Percentiles rank a stretch among this genome's conserved stretches.
Evolutionary conservation across 208 protist species (phyloP).

Genomic region (Wallacemonas sp.): DNA sequence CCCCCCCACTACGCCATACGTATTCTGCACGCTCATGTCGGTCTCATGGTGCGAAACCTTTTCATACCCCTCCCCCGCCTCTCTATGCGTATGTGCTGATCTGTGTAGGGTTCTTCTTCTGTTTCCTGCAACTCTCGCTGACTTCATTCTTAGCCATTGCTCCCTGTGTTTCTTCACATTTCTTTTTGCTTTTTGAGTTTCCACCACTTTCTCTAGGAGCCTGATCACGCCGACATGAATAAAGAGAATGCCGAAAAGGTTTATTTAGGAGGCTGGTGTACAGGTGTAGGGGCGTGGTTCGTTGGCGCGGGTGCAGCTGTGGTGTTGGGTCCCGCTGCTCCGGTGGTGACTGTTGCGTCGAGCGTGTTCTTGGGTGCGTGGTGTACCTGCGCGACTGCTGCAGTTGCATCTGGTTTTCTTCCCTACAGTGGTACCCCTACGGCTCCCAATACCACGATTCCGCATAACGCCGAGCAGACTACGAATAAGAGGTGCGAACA

Average conservation of each 20-base stretch:
- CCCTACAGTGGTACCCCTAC: neutral
- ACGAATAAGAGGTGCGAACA: neutral
- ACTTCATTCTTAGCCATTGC: too few species aligned
- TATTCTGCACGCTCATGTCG: too few species aligned
- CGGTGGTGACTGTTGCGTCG: neutral
- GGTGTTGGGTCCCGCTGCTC: neutral
- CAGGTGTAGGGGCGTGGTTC: neutral
- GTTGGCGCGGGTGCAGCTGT: neutral
- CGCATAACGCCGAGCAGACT: neutral
- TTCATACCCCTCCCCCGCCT: neutral
- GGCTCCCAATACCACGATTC: neutral
- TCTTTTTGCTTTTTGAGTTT: too few species aligned
- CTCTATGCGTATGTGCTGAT: too few species aligned
- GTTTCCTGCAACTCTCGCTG: neutral
- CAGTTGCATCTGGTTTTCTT: neutral
- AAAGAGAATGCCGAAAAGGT: neutral
- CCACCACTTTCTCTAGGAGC: neutral
- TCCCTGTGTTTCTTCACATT: too few species aligned
- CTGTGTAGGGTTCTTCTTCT: too few species aligned
- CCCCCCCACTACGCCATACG: too few species aligned
- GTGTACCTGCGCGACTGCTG: neutral
- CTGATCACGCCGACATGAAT: neutral
- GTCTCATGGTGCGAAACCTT: neutral
- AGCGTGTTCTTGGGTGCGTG: neutral
- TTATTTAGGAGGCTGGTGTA: neutral